Base-by-base conservation (phyloP, 1,139 yeast genomes). In the Yamadazyma dushanensis region DNA sequence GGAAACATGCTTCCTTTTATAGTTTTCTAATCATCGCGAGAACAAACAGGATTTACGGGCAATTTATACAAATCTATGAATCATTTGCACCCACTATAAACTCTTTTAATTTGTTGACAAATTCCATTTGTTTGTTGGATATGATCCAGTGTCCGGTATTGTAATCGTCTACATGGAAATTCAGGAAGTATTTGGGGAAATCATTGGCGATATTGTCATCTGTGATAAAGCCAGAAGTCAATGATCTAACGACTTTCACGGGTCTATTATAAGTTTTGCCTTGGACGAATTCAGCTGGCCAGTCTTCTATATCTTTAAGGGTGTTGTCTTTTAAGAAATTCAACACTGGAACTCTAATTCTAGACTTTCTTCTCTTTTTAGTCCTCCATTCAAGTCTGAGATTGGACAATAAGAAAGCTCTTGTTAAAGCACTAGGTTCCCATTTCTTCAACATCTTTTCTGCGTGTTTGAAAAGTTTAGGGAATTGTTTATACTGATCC, bases 91-190 rank as follows among this genome's bases (percentile, higher is more conserved):
- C 5, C 5, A 21, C 24, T 19, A 54, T 28, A 34, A 61, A 59
- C 22, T 38, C 36, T 23, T 45, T 48, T 45, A 56, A 49, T 29
- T 46, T 54, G 7, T 44, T 47, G 26, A 65, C 59, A 45, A 72
- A 71, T 40, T 57, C 56, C 9, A 54, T 44, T 3, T 74, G 74
- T 43, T 58, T 55, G 36, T 73, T 76, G 15, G 63, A 58, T 19
- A 71, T 61, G 3, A 73, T 51, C 64, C 74, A 73, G 53, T 75
- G 80, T 8, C 74, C 70, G 21, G 73, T 56, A 36, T 73, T 65
- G 34, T 66, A 61, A 13, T 57, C 61, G 15, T 49, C 49, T 28
- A 56, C 49, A 20, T 46, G 45, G 16, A 58, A 38, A 27, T 63
- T 39, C 16, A 65, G 53, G 54, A 74, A 75, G 44, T 65, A 69